Evolutionary conservation across 805 yeast genomes (phyloP), one percentile per base, ranked within the genome.

Genomic region (Pichia ethanolica): DNA sequence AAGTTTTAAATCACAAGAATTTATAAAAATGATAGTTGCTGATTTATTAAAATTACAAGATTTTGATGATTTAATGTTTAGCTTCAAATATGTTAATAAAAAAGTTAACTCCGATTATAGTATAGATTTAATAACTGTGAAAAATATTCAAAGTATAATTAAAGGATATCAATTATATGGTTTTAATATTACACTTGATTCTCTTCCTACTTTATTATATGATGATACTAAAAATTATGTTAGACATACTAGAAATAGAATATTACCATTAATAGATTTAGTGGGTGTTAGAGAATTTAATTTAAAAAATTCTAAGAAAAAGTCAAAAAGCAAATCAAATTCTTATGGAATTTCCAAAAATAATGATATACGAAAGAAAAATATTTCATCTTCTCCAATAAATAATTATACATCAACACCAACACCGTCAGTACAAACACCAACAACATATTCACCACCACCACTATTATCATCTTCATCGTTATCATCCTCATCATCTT

Each of bases 121-220:
- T 34, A 10, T 6, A 12, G 37, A 37, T 42, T 44, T 45, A 30
- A 57, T 57, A 25, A 38, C 53, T n/a, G 41, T 62, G 4, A 35
- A 51, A 32, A 56, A 55, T 26, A 42, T 56, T 20, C 42, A 49
- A 20, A 48, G 52, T 13, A 44, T 63, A 3, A 38, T 63, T 12
- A 40, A 53, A 25, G 61, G 62, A 3, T 59, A 61, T 44, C 50
- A 52, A 34, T 45, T 43, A 4, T 35, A 53, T 44, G 65, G 65
- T 1, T 61, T 50, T 48, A 59, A 58, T 39, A 34, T 58, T 5
- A 49, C 44, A 10, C 38, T 34, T 11, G 5, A 26, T 12, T 34
- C 39, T 25, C 27, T 50, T 13, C 45, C 53, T 3, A 9, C 7
- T 5, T 26, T 46, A 14, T 1, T 7, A 9, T 6, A 4, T 6